Conservation (phyloP, 768 basidiomycete species). For the Phylloporus scabripes region DNA sequence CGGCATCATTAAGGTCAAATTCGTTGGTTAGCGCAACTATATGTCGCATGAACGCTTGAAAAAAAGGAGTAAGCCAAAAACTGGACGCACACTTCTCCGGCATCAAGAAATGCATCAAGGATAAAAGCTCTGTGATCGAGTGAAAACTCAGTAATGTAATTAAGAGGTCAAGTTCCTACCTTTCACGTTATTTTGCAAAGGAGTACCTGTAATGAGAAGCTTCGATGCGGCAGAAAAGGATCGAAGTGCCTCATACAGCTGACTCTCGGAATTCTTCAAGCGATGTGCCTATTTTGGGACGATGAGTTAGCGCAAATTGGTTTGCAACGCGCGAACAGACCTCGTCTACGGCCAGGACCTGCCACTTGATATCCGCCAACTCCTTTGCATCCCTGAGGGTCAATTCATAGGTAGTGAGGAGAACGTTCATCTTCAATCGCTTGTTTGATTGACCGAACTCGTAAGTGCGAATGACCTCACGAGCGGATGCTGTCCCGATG, state of each 20-base stretch:
- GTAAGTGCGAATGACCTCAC: constrained; percentile 85
- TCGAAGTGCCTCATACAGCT: constrained; percentile 89
- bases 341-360: constrained; percentile 93
- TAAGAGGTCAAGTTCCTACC: constrained; percentile 45
- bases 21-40: constrained; percentile 89
- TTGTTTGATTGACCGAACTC: constrained; percentile 90
- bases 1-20: constrained; percentile 89
- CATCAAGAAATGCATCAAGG: constrained; percentile 99
- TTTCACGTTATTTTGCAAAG: constrained; percentile 98
- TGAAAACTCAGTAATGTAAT: constrained; percentile 6
- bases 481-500: constrained; percentile 81
- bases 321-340: constrained; percentile 35
- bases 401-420: constrained; percentile 96
- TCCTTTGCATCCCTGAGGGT: constrained; percentile 87
- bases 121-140: constrained; percentile 67
- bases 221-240: constrained; percentile 88
- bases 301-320: constrained; percentile 14
- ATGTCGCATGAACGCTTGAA: constrained; percentile 8
- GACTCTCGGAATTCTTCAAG: constrained; percentile 95
- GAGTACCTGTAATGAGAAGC: constrained; percentile 96
- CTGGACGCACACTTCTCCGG: constrained; percentile 82
- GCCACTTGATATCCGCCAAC: constrained; percentile 94
- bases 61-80: not conserved
- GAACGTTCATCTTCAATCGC: constrained; percentile 93
- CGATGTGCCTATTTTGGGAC: constrained; percentile 71